Conservation (phyloP, 2,329 filamentous ascomycete species). For the Aureobasidium sp. region DNA sequence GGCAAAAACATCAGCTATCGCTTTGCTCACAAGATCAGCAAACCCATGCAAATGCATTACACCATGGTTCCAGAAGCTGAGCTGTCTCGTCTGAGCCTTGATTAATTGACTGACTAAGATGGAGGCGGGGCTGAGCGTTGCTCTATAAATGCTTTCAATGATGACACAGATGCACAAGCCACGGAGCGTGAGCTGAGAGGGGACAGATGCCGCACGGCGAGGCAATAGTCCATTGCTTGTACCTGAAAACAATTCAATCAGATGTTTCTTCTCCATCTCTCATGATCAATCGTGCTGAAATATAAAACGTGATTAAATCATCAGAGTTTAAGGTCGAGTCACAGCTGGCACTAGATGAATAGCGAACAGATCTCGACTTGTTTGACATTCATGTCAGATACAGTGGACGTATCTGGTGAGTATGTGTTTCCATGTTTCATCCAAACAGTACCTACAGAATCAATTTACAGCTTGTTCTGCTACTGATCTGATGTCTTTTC, state of each 20-base stretch:
- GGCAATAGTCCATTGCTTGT: not conserved
- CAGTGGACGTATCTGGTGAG: too few species aligned
- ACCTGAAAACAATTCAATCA: not conserved
- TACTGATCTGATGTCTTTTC: conserved; percentile 23
- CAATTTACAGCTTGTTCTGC: too few species aligned
- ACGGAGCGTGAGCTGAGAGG: not conserved
- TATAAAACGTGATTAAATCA: not conserved
- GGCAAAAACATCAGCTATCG: not conserved
- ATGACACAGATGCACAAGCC: too few species aligned
- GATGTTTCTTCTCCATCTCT: not conserved
- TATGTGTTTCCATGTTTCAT: too few species aligned
- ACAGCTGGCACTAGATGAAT: too few species aligned
- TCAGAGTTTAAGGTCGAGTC: conserved; percentile 12
- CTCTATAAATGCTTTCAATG: not conserved
- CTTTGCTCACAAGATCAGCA: not conserved
- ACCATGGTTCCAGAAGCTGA: not conserved
- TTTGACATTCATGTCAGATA: too few species aligned
- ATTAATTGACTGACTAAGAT: too few species aligned
- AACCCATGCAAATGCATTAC: not conserved
- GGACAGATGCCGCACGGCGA: not conserved
- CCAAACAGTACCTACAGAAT: too few species aligned
- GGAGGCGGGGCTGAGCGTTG: too few species aligned
- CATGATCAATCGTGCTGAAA: too few species aligned
- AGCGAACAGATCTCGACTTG: too few species aligned
- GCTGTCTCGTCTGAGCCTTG: not conserved